phyloP scores from a whole-genome alignment of 306 rosid species.

The Fragaria iinumae region DNA sequence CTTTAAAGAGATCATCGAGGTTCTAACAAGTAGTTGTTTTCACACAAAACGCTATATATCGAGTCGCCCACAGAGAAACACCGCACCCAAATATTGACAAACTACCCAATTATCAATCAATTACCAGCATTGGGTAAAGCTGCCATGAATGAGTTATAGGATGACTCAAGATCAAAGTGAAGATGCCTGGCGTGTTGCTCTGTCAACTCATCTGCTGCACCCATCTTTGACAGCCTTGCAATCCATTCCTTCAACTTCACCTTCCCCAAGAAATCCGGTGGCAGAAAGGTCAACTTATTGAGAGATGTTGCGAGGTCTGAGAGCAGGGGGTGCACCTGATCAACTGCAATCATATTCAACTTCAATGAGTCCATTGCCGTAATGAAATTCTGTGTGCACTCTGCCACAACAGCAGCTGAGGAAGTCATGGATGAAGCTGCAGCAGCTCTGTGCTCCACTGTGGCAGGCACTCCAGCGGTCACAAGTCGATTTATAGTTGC shows the following conservation, averaged over 20 bases:
- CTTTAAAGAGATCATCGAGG: too few relatives aligned
- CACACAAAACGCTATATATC: constrained; percentile 1
- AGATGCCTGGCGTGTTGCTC: too few relatives aligned
- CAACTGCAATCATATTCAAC: constrained; percentile 88
- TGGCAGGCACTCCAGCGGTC: constrained; percentile 83
- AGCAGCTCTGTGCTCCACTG: constrained; percentile 81
- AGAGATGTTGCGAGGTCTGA: constrained; percentile 67
- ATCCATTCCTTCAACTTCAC: too few relatives aligned
- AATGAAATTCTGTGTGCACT: constrained; percentile 83
- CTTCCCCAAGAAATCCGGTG: too few relatives aligned
- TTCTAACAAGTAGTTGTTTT: constrained; percentile 15
- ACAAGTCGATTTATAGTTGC: constrained; percentile 86
- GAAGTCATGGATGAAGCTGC: constrained; percentile 53
- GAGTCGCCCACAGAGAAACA: neutral
- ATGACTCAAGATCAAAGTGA: too few relatives aligned
- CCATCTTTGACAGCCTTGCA: too few relatives aligned
- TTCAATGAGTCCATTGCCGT: constrained; percentile 89
- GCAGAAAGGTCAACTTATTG: too few relatives aligned
- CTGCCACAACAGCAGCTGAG: constrained; percentile 84
- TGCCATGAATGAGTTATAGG: constrained; percentile 87
- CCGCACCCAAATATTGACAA: constrained; percentile 40
- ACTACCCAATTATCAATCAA: constrained; percentile 40
- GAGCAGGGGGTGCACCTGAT: constrained; percentile 90
- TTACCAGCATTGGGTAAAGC: constrained; percentile 80
- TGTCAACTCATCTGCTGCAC: too few relatives aligned